Evolutionary conservation across 805 yeast species (phyloP).

Genomic region (Hanseniaspora lindneri): DNA sequence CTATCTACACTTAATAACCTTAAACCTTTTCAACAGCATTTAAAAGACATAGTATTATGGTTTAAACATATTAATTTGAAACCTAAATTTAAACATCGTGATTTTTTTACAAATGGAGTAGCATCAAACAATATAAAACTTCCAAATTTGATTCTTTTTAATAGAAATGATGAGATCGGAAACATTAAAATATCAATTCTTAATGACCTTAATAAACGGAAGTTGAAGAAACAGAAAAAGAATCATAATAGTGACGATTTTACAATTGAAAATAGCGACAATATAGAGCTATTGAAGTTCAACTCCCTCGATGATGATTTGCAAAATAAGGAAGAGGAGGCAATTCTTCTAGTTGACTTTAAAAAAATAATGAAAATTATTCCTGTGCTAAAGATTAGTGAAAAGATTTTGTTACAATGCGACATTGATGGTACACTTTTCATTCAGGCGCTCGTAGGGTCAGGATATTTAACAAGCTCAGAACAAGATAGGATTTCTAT

Average conservation of each 20-base stretch:
- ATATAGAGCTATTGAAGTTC: constrained; percentile 11
- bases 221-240: constrained; percentile 1
- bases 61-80: constrained; percentile 11
- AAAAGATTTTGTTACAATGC: constrained; percentile 10
- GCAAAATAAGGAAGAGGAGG: background rate
- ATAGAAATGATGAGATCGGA: constrained; percentile 14
- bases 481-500: constrained; percentile 14
- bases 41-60: constrained; percentile 11
- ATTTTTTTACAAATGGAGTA: constrained; percentile 10
- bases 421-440: constrained; percentile 10
- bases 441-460: constrained; percentile 11
- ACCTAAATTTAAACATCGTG: constrained; percentile 13
- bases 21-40: constrained; percentile 13
- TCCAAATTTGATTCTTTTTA: constrained; percentile 11
- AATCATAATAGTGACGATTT: background rate
- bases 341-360: constrained; percentile 9
- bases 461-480: background rate
- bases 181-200: constrained; percentile 12
- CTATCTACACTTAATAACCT: constrained; percentile 6
- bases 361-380: constrained; percentile 11
- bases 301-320: background rate
- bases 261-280: constrained; percentile 1
- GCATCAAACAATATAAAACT: constrained; percentile 2
- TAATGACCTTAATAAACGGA: constrained; percentile 6
- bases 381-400: constrained; percentile 12